phyloP scores from a whole-genome alignment of 139 green algal genomes.

The Coelastrella sp. region DNA sequence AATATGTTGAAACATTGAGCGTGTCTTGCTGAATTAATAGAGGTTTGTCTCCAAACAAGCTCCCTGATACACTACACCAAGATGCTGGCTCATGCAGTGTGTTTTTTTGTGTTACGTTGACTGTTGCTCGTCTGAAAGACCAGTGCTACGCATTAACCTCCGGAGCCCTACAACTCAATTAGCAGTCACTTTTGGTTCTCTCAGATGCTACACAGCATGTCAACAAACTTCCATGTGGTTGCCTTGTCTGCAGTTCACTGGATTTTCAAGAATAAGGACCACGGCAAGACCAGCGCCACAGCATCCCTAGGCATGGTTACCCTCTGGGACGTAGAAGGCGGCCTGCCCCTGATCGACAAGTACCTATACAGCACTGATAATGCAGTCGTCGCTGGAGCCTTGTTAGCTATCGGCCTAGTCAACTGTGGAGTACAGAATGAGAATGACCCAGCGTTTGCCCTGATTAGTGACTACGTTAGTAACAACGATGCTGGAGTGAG shows the following conservation, averaged over 20 bases:
- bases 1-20: too few relatives aligned
- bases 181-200: too few relatives aligned
- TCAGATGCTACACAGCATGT: too few relatives aligned
- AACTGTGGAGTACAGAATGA: constrained; percentile 93
- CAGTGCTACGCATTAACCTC: too few relatives aligned
- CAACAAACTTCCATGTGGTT: constrained; percentile 64
- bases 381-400: constrained; percentile 87
- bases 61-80: too few relatives aligned
- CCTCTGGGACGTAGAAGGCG: constrained; percentile 98
- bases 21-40: too few relatives aligned
- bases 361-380: constrained; percentile 96
- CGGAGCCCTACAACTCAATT: too few relatives aligned
- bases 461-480: constrained; percentile 93
- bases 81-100: too few relatives aligned
- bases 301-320: constrained; percentile 89
- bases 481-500: constrained; percentile 78
- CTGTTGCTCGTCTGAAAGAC: too few relatives aligned
- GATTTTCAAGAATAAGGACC: constrained; percentile 99
- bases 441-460: constrained; percentile 96
- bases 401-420: constrained; percentile 95
- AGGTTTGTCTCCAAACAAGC: too few relatives aligned
- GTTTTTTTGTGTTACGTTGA: too few relatives aligned
- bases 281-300: constrained; percentile 96
- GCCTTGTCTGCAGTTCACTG: constrained; percentile 75
- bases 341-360: constrained; percentile 95